phyloP scores from a whole-genome alignment of 176 grass and related monocot species.

The Microstegium vimineum region DNA sequence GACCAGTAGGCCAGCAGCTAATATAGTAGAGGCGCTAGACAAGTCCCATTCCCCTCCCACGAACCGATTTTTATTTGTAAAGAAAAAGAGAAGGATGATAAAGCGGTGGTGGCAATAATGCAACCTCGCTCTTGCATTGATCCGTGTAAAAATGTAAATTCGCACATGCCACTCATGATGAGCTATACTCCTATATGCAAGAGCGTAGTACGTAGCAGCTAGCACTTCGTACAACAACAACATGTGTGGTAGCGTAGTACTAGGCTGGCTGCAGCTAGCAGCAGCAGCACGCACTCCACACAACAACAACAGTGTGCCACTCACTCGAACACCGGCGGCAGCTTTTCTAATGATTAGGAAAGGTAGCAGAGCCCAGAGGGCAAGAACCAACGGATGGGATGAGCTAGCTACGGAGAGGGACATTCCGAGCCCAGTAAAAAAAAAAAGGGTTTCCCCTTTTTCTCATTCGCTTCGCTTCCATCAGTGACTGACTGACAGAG shows the following conservation, averaged over 20 bases:
- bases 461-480: background rate
- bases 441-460: background rate
- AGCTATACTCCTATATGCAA: background rate
- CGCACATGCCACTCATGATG: background rate
- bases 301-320: background rate
- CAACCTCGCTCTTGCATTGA: background rate
- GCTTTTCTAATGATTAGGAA: conserved; percentile 21
- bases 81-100: background rate
- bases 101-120: background rate
- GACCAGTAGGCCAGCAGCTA: background rate
- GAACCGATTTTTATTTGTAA: background rate
- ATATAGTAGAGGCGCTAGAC: background rate
- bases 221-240: background rate
- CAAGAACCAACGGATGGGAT: background rate
- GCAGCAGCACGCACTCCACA: background rate
- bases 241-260: too few species aligned
- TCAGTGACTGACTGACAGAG: background rate
- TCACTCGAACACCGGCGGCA: background rate
- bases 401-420: background rate
- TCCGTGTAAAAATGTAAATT: background rate
- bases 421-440: background rate
- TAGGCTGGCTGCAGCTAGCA: background rate
- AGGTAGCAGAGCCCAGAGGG: background rate
- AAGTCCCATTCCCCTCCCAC: background rate
- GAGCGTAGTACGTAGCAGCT: background rate